These are phyloP conservation scores for Lachancea cidri DNA, from an alignment of 805 yeast species.

Conservation along the genomic window DNA sequence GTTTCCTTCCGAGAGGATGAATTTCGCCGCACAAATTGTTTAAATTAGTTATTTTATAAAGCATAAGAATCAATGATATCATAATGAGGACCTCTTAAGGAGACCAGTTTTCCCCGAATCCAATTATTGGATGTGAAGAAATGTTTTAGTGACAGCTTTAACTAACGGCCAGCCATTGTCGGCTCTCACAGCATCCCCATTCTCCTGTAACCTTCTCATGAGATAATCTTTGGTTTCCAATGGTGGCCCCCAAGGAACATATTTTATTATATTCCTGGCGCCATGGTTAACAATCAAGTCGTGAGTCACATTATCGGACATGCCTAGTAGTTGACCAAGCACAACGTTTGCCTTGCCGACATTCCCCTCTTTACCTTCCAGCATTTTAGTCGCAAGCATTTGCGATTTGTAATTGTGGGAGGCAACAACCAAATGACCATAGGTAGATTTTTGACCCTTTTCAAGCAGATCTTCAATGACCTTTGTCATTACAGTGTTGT, in stretches of 20 bases:
- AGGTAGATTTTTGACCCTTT: slow-evolving; percentile 41
- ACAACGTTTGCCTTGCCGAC: slow-evolving; percentile 55
- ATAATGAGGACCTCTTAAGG: too few species aligned
- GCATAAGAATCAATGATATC: too few species aligned
- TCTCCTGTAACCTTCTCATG: slow-evolving; percentile 86
- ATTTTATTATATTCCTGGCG: slow-evolving; percentile 76
- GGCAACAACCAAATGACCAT: slow-evolving; percentile 83
- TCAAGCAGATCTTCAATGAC: slow-evolving; percentile 54
- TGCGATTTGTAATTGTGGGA: slow-evolving; percentile 84
- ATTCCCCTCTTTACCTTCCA: slow-evolving; percentile 32
- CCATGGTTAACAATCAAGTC: slow-evolving; percentile 62
- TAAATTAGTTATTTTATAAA: too few species aligned
- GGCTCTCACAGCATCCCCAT: slow-evolving; percentile 87
- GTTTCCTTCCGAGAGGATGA: too few species aligned
- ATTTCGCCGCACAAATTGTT: too few species aligned
- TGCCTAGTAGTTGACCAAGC: slow-evolving; percentile 87
- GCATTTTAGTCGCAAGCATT: slow-evolving; percentile 56
- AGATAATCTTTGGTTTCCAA: slow-evolving; percentile 87
- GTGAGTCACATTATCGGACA: slow-evolving; percentile 87
- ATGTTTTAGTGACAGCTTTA: slow-evolving; percentile 43
- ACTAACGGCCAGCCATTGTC: slow-evolving; percentile 77
- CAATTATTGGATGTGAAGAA: too few species aligned
- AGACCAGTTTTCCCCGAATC: too few species aligned
- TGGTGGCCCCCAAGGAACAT: slow-evolving; percentile 98
- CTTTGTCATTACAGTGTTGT: slow-evolving; percentile 61